These are phyloP conservation scores for Camellia lanceoleosa DNA, from an alignment of 148 eudicot species.

Conservation along the genomic window DNA sequence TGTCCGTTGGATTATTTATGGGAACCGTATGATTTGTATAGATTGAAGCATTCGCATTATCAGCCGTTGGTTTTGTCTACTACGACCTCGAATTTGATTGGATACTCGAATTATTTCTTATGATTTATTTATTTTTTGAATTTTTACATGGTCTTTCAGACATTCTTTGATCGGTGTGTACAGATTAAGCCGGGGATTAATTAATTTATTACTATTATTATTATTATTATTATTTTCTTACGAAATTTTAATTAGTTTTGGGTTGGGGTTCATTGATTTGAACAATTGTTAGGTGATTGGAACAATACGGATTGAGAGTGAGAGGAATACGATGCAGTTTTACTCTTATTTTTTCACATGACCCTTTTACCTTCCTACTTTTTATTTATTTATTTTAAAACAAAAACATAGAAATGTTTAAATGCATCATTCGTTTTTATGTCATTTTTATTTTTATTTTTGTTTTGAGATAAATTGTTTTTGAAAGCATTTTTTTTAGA, in stretches of 20 bases:
- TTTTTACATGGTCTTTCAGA: conserved; percentile 7
- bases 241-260: too few species aligned
- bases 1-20: conserved; percentile 73
- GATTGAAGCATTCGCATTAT: conserved; percentile 7
- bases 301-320: background rate
- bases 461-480: too few species aligned
- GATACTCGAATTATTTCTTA: conserved; percentile 28
- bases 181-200: conserved; percentile 16
- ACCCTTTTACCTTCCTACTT: too few species aligned
- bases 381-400: too few species aligned
- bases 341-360: background rate
- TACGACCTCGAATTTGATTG: conserved; percentile 1
- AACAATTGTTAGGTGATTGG: conserved; percentile 1
- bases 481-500: too few species aligned
- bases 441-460: too few species aligned
- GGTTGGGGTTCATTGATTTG: background rate
- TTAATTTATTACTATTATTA: background rate
- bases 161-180: conserved; percentile 40
- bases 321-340: background rate
- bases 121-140: conserved; percentile 3
- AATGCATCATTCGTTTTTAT: too few species aligned
- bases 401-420: too few species aligned
- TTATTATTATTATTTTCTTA: background rate
- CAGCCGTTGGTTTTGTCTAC: conserved; percentile 15
- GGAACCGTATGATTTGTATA: conserved; percentile 60